A percentile compares a stretch with the other conserved stretches of the same genome.
These are phyloP conservation scores for Boletus smithii DNA, from an alignment of 1,284 basidiomycete genomes.

Conservation along the genomic window DNA sequence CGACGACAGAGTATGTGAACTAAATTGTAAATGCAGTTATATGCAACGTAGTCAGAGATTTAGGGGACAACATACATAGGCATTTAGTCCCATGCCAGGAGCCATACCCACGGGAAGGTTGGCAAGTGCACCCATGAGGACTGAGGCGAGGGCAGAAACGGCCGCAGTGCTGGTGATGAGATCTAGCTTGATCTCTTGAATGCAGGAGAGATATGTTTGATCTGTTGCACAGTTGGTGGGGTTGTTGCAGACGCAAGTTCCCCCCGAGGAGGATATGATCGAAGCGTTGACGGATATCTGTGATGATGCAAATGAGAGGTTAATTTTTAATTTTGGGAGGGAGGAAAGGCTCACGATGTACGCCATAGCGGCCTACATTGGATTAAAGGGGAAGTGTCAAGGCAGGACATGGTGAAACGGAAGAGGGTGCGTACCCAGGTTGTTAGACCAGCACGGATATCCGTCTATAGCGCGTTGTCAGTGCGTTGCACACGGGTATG, in stretches of 20 bases:
- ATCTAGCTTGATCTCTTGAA: slow-evolving; percentile 66
- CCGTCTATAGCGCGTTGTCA: slow-evolving; percentile 47
- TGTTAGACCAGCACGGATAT: slow-evolving; percentile 78
- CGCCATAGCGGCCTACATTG: slow-evolving; percentile 58
- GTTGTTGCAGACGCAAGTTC: slow-evolving; percentile 73
- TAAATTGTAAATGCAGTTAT: slow-evolving; percentile 30
- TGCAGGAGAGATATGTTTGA: slow-evolving; percentile 60
- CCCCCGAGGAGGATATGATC: slow-evolving; percentile 75
- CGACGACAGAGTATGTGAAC: slow-evolving; percentile 88
- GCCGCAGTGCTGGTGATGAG: slow-evolving; percentile 79
- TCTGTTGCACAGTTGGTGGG: slow-evolving; percentile 55
- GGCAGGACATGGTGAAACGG: background rate
- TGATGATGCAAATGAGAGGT: background rate
- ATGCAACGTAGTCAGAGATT: background rate
- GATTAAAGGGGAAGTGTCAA: slow-evolving; percentile 6
- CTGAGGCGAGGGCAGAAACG: slow-evolving; percentile 69
- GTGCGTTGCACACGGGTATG: background rate
- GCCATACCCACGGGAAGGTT: slow-evolving; percentile 84
- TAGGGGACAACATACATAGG: slow-evolving; percentile 55
- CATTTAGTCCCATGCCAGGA: slow-evolving; percentile 79
- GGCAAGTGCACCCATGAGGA: slow-evolving; percentile 80
- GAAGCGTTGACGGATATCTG: slow-evolving; percentile 84
- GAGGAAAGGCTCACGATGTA: slow-evolving; percentile 48
- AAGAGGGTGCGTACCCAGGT: slow-evolving; percentile 62
- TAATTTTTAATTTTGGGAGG: background rate